Evolutionary conservation across 2,329 filamentous ascomycete genomes (phyloP), one percentile per base, ranked within the genome.

Genomic region (Aspergillus costaricaensis): DNA sequence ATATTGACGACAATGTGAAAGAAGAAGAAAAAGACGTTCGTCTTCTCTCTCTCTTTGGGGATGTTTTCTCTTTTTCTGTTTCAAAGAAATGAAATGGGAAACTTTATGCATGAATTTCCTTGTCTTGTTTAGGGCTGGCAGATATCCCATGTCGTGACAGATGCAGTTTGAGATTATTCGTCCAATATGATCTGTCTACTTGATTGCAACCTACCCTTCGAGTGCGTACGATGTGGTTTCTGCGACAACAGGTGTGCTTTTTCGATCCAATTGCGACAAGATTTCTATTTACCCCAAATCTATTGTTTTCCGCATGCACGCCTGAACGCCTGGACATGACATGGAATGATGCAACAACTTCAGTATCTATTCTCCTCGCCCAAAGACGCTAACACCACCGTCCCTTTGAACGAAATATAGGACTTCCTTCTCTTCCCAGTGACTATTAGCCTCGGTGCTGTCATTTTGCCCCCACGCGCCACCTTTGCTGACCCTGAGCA

Each of bases 391-490:
- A 23, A 92, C 91, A 21, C 85, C 85, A 1, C 91, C 91, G 79
- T 96, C 92, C 9, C 87, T 86, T 56, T 87, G 86, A 30, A 96
- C 86, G 71, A 90, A 87, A 79, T 96, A 97, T 72, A 97, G 71
- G 70, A 90, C 84, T 77, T 97, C 94, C 63, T 82, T 86, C 68
- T 91, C 84, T 54, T 78, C 76, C 65, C 77, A 64, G 25, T 62
- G 68, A 15, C 67, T 67, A 5, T 68, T 64, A 48, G 64, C 69
- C 23, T 65, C 60, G 7, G 63, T 69, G 30, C 72, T 72, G 15
- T 76, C 71, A 17, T 62, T 67, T 15, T 67, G 71, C 44, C 72
- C 79, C 66, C 69, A 73, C 41, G 70, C 76, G 15, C 79, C 80
- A 3, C 88, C 88, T 48, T 83, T 81, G 17, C 90, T 93, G 53